Evolutionary conservation across 805 yeast genomes (phyloP), one percentile per base, ranked within the genome.

Genomic region (Metschnikowia henanensis): DNA sequence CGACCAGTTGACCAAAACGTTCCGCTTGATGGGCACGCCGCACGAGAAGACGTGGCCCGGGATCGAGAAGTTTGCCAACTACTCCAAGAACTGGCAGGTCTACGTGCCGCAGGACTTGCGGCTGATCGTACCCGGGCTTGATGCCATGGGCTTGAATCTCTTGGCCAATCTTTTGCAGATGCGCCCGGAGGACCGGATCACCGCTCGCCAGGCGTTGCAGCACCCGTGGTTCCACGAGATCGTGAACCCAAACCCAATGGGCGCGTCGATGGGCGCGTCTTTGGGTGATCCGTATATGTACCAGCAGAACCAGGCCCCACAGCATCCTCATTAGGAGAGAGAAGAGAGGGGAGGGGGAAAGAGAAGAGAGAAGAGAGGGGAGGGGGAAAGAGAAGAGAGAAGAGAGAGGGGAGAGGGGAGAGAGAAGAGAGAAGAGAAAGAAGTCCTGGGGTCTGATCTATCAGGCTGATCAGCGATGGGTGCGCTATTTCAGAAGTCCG

Each of bases 41-140:
- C 88, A 84, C 59, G 99, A 94, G 65, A 74, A 84, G 49, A 84
- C 95, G 21, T 94, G 99, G 99, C 97, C 99, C 1, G 97, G 95
- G n/a, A 85, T 94, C 33, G 83, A 95, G 12, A 83, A 81, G 46
- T 77, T 87, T 56, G 95, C 98, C 30, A 92, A 94, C 64, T 94
- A 84, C 66, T 81, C 87, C 65, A 75, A 81, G 41, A 86, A 84
- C 58, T 90, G 91, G 78, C 90, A 86, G 50, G 77, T 87, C 29
- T 92, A 84, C 69, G 82, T 87, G 37, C 90, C 96, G 10, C 97
- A 92, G 65, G 97, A 92, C 64, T 73, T 94, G 56, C 71, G 86
- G 41, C 65, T 73, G 21, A 65, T 87, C 38, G 77, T 86, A 21
- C 88, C 91, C 3, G 80, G 78, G 55, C 75, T 84, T 50, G 94